A percentile compares a stretch with the other conserved stretches of the same genome.
phyloP scores from a whole-genome alignment of 768 basidiomycete species.

The Pisolithus orientalis region DNA sequence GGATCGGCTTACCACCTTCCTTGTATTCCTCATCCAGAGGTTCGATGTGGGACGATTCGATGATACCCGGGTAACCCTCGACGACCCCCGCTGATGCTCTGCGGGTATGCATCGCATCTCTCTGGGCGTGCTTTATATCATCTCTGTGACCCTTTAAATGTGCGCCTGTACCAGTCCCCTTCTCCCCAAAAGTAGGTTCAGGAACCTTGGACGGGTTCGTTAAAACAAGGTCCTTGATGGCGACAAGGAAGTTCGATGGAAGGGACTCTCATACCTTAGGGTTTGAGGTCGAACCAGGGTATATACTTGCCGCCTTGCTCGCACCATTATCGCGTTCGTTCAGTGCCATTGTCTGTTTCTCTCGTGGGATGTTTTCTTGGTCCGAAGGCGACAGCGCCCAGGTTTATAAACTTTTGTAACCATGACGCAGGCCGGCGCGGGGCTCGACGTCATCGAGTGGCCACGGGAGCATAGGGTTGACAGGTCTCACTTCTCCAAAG shows the following conservation, averaged over 20 bases:
- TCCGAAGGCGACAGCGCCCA: not conserved
- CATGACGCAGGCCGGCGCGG: not conserved
- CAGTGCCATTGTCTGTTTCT: not conserved
- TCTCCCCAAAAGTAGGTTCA: no score
- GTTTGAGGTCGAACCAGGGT: no score
- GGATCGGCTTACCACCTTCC: constrained; percentile 25
- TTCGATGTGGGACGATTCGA: constrained; percentile 48
- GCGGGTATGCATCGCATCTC: constrained; percentile 34
- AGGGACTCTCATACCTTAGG: no score
- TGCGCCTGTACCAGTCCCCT: constrained; percentile 35
- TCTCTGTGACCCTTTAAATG: constrained; percentile 36
- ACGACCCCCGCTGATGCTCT: constrained; percentile 42
- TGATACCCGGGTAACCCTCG: constrained; percentile 50
- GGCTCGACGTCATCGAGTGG: not conserved
- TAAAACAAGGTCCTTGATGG: no score
- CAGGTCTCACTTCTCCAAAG: not conserved
- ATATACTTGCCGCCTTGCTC: no score
- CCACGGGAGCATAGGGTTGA: not conserved
- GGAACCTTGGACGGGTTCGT: no score
- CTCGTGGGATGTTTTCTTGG: not conserved
- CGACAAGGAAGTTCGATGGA: no score
- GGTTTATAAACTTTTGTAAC: not conserved
- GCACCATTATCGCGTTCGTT: not conserved
- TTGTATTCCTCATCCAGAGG: constrained; percentile 42
- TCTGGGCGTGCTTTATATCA: constrained; percentile 29